These are phyloP conservation scores for Aspergillus saccharolyticus DNA, from an alignment of 495 filamentous ascomycete genomes.

Conservation along the genomic window DNA sequence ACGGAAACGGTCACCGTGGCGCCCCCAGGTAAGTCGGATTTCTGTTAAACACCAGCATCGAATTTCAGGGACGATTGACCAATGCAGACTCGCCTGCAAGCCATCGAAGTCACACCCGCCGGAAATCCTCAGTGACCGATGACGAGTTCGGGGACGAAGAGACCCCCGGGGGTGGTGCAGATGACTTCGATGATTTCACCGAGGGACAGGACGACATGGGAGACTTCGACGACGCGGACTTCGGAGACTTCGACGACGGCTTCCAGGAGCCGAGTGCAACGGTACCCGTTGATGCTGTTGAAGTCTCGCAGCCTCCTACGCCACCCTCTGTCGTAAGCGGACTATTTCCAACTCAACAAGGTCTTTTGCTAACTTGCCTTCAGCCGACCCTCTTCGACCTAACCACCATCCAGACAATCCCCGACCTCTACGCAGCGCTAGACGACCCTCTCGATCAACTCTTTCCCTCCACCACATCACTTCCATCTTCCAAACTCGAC, in stretches of 20 bases:
- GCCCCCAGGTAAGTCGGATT: conserved; percentile 43
- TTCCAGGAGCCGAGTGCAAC: conserved; percentile 62
- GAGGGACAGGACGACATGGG: conserved; percentile 63
- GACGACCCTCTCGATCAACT: conserved; percentile 50
- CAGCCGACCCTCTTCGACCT: conserved; percentile 72
- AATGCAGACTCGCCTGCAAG: conserved; percentile 46
- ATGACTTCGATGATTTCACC: conserved; percentile 97
- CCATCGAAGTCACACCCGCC: conserved; percentile 15
- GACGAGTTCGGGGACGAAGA: conserved; percentile 33
- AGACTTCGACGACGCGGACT: conserved; percentile 72
- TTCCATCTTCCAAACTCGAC: conserved; percentile 38
- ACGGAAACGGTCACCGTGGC: conserved; percentile 39
- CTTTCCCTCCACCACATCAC: conserved; percentile 47
- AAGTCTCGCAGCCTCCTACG: conserved; percentile 35
- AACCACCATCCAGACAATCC: conserved; percentile 51
- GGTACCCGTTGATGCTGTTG: conserved; percentile 16
- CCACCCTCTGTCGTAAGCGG: conserved; percentile 48
- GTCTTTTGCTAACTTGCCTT: conserved; percentile 9
- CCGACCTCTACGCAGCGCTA: conserved; percentile 41
- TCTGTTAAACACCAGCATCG: conserved; percentile 23
- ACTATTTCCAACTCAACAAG: neutral
- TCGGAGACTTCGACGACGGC: conserved; percentile 87
- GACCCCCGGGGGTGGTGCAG: conserved; percentile 34
- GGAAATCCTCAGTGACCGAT: conserved; percentile 23
- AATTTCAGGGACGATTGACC: conserved; percentile 51